A percentile compares a stretch with the other conserved stretches of the same genome.
Evolutionary conservation across 306 rosid genomes (phyloP).

Genomic region (Hippophae tibetana): DNA sequence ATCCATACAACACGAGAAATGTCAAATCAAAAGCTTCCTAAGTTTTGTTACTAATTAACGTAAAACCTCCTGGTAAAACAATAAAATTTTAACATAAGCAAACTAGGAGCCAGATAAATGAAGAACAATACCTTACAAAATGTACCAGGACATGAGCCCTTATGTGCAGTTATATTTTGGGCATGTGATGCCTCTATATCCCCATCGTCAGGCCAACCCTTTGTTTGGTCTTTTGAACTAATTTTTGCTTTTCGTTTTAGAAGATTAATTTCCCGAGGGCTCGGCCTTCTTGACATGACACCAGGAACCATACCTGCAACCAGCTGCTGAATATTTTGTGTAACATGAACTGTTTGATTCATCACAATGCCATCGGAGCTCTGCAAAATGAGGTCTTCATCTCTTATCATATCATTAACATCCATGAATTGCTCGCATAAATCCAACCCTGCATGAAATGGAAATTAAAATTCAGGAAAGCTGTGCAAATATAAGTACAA

Average conservation of each 20-base stretch:
- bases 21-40: too few relatives aligned
- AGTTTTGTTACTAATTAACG: too few relatives aligned
- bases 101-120: too few relatives aligned
- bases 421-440: conserved; percentile 94
- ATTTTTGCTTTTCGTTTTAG: conserved; percentile 90
- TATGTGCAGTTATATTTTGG: conserved; percentile 33
- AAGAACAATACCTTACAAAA: background rate
- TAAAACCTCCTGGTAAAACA: too few relatives aligned
- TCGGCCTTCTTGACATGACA: conserved; percentile 80
- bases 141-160: conserved; percentile 54
- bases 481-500: conserved; percentile 11
- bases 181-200: conserved; percentile 44
- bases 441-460: conserved; percentile 62
- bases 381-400: conserved; percentile 79
- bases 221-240: conserved; percentile 77
- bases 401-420: conserved; percentile 90
- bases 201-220: conserved; percentile 80
- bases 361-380: conserved; percentile 53
- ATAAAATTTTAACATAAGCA: too few relatives aligned
- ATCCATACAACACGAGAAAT: too few relatives aligned
- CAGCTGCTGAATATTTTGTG: conserved; percentile 73
- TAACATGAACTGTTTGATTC: conserved; percentile 56
- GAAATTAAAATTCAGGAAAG: conserved; percentile 20
- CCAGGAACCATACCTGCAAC: conserved; percentile 90
- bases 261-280: conserved; percentile 86